Percentiles rank a stretch among this genome's conserved stretches.
Conservation (phyloP, 1,284 basidiomycete genomes). For the Pisolithus thermaeus region DNA sequence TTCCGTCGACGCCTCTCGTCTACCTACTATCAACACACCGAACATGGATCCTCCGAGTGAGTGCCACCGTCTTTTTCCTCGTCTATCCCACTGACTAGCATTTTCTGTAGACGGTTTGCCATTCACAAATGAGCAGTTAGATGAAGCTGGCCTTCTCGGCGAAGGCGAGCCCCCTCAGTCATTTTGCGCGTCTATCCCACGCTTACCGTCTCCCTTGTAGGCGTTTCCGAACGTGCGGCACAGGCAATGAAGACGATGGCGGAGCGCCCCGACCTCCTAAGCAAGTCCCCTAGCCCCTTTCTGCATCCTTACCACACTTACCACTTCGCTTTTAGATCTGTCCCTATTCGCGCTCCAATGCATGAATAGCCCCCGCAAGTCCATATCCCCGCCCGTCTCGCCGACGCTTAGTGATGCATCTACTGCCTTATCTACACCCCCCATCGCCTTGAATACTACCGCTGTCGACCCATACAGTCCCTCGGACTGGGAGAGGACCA, state of each 20-base stretch:
- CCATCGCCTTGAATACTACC: background rate
- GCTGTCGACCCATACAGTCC: constrained; percentile 4
- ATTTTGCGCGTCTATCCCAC: constrained; percentile 11
- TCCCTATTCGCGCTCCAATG: too few species aligned
- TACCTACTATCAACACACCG: too few species aligned
- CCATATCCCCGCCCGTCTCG: background rate
- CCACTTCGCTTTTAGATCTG: too few species aligned
- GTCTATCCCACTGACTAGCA: constrained; percentile 7
- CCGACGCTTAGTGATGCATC: background rate
- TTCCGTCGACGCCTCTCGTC: too few species aligned
- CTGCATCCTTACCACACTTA: background rate
- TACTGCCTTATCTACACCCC: background rate
- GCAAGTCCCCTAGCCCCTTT: constrained; percentile 16
- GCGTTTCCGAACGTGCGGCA: constrained; percentile 4
- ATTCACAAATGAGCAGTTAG: constrained; percentile 13
- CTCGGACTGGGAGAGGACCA: constrained; percentile 8
- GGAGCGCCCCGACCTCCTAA: constrained; percentile 11
- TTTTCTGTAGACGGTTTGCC: constrained; percentile 13
- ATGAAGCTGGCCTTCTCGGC: constrained; percentile 14
- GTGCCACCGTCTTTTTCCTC: constrained; percentile 8
- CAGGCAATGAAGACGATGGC: constrained; percentile 9
- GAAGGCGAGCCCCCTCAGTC: constrained; percentile 23
- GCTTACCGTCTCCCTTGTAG: constrained; percentile 20
- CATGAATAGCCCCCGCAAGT: too few species aligned
- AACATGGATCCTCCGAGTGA: background rate